These are phyloP conservation scores for Leccinum truebloodii DNA, from an alignment of 768 basidiomycete genomes.

Conservation along the genomic window DNA sequence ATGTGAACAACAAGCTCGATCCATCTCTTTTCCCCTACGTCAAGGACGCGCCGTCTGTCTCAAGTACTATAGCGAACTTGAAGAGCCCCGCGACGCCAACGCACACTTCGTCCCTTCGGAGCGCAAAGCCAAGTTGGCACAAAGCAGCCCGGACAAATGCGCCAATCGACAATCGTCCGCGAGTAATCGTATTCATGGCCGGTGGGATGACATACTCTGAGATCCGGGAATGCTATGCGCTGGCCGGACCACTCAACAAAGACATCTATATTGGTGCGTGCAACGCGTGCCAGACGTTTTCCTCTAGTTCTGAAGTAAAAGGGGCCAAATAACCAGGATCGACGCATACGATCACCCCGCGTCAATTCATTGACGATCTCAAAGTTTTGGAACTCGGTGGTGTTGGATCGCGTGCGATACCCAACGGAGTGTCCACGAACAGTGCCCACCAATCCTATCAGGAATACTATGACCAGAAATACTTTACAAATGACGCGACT, in stretches of 20 bases:
- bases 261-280: constrained; percentile 87
- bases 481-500: constrained; percentile 46
- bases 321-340: constrained; percentile 58
- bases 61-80: constrained; percentile 42
- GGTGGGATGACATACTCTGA: constrained; percentile 98
- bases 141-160: constrained; percentile 61
- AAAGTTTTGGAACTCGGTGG: constrained; percentile 87
- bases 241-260: constrained; percentile 73
- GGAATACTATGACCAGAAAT: constrained; percentile 79
- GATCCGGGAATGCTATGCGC: constrained; percentile 82
- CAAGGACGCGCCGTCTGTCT: constrained; percentile 67
- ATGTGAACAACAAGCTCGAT: constrained; percentile 77
- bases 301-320: constrained; percentile 30
- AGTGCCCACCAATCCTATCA: constrained; percentile 58
- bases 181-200: constrained; percentile 86
- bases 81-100: constrained; percentile 51
- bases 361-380: constrained; percentile 82
- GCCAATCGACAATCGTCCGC: constrained; percentile 59
- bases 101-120: constrained; percentile 76
- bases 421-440: constrained; percentile 64
- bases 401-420: constrained; percentile 69
- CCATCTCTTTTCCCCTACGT: constrained; percentile 85
- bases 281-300: constrained; percentile 39
- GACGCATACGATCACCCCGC: constrained; percentile 83
- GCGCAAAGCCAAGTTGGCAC: constrained; percentile 89